Evolutionary conservation across 768 basidiomycete species (phyloP).

Genomic region (Boletus coccyginus): DNA sequence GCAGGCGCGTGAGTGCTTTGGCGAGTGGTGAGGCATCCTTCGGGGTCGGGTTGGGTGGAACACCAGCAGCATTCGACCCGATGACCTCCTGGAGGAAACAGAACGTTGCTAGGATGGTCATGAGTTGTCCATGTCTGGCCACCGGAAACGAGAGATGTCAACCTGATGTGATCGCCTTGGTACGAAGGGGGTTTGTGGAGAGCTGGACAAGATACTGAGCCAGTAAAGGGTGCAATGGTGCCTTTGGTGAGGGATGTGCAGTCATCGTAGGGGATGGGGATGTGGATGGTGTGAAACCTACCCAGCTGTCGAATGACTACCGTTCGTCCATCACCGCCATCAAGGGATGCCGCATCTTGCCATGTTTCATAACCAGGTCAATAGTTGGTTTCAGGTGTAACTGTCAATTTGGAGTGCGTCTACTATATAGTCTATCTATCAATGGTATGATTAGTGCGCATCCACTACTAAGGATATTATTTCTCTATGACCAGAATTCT

Average conservation of each 20-base stretch:
- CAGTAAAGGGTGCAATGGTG: conserved; percentile 46
- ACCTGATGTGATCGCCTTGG: conserved; percentile 79
- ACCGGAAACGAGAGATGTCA: conserved; percentile 10
- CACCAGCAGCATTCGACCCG: conserved; percentile 65
- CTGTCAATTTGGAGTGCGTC: not conserved
- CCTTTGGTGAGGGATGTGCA: conserved; percentile 16
- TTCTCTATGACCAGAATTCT: conserved; percentile 19
- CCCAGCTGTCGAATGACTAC: not conserved
- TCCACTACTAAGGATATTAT: conserved; percentile 20
- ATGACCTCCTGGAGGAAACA: conserved; percentile 80
- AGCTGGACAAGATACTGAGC: conserved; percentile 71
- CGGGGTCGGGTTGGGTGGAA: conserved; percentile 47
- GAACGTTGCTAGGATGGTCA: conserved; percentile 38
- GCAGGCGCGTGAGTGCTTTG: conserved; percentile 51
- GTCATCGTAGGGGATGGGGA: conserved; percentile 36
- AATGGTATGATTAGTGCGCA: conserved; percentile 15
- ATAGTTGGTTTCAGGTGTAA: not conserved
- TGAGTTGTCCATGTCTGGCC: not conserved
- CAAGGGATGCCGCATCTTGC: not conserved
- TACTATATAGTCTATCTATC: not conserved
- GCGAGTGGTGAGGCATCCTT: conserved; percentile 54
- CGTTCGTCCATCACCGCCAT: not conserved
- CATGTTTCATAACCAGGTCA: not conserved
- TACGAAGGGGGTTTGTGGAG: conserved; percentile 66
- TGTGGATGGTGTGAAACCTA: not conserved